Percentiles rank a stretch among this genome's conserved stretches.
These are phyloP conservation scores for Neurospora sp. DNA, from an alignment of 495 filamentous ascomycete genomes.

Conservation along the genomic window DNA sequence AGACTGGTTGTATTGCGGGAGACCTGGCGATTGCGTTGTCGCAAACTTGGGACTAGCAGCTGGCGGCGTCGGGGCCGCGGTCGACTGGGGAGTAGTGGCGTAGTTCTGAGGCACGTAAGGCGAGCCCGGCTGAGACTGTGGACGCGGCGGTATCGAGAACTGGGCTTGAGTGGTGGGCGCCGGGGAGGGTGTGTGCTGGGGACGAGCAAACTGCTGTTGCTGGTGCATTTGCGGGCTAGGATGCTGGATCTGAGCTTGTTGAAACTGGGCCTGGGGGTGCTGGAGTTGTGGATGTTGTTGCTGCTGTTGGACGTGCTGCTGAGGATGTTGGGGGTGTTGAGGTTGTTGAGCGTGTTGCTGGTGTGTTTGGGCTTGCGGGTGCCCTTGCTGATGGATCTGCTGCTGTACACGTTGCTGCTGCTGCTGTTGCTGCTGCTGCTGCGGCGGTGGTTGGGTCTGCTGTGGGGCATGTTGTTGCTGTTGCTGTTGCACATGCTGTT, in stretches of 20 bases:
- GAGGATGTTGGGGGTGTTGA: neutral
- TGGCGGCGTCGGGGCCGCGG: neutral
- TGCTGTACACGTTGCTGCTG: slow-evolving; percentile 3
- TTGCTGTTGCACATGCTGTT: slow-evolving; percentile 16
- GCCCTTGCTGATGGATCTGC: neutral
- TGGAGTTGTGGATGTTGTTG: neutral
- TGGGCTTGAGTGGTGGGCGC: slow-evolving; percentile 8
- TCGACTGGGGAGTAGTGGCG: slow-evolving; percentile 8
- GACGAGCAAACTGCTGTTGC: slow-evolving; percentile 5
- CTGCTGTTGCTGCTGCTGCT: neutral
- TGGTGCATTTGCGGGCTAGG: slow-evolving; percentile 2
- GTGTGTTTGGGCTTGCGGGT: neutral
- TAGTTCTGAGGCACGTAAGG: slow-evolving; percentile 9
- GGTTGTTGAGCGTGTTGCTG: neutral
- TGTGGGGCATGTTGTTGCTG: slow-evolving; percentile 5
- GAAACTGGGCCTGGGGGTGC: neutral
- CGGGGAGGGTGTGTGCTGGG: slow-evolving; percentile 30
- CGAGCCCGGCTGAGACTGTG: slow-evolving; percentile 26
- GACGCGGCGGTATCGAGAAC: slow-evolving; percentile 43
- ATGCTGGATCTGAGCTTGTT: neutral
- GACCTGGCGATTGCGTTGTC: neutral
- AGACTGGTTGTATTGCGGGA: neutral
- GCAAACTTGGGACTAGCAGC: neutral
- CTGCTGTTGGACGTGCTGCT: neutral
- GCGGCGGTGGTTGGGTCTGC: neutral